These are phyloP conservation scores for Beauveria varroae DNA, from an alignment of 2,329 filamentous ascomycete species.

Conservation along the genomic window DNA sequence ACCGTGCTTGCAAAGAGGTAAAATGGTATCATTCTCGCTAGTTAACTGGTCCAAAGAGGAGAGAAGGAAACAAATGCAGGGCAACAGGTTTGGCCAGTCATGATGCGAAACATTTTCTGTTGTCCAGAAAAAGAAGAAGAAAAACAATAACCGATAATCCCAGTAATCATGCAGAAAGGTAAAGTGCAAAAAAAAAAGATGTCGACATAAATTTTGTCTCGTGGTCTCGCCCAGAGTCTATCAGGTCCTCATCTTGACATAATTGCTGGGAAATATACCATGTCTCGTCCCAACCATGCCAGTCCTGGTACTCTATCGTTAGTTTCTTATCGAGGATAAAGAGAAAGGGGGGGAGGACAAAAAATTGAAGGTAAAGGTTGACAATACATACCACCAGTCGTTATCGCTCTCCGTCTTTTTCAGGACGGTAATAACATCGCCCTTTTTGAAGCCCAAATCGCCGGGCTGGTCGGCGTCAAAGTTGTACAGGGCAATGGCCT, in stretches of 20 bases:
- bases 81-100: neutral
- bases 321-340: neutral
- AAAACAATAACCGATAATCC: neutral
- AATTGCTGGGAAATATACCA: constrained; percentile 88
- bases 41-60: neutral
- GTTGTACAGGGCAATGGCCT: constrained; percentile 85
- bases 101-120: neutral
- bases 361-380: neutral
- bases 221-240: neutral
- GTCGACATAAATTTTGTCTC: neutral
- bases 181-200: neutral
- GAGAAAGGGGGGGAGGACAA: neutral
- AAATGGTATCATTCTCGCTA: constrained; percentile 11
- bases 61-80: neutral
- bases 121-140: neutral
- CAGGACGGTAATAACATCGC: constrained; percentile 87
- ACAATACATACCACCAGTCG: constrained; percentile 74
- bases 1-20: neutral
- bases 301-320: constrained; percentile 49
- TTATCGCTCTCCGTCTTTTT: constrained; percentile 92
- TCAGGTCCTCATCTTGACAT: constrained; percentile 50
- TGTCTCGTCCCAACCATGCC: constrained; percentile 77
- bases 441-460: constrained; percentile 94
- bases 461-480: constrained; percentile 93
- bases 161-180: neutral